Evolutionary conservation across 1,284 basidiomycete species (phyloP).

Genomic region (Rhodotorula sp.): DNA sequence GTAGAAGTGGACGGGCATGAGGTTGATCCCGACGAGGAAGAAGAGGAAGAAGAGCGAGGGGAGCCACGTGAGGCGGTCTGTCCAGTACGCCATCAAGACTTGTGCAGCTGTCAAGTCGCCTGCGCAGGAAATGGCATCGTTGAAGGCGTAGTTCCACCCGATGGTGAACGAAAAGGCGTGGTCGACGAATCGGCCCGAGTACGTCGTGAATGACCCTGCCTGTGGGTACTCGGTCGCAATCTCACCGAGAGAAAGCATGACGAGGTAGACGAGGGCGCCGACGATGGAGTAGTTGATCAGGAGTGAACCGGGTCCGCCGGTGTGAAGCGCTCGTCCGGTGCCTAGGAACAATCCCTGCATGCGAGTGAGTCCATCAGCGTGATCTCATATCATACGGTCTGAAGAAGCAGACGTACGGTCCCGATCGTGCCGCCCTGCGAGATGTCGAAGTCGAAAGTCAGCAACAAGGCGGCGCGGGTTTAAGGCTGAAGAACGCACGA

Average conservation of each 20-base stretch:
- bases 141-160: slow-evolving; percentile 36
- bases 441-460: neutral
- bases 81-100: slow-evolving; percentile 47
- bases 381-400: neutral
- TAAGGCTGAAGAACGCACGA: slow-evolving; percentile 11
- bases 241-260: slow-evolving; percentile 35
- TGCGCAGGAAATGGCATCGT: slow-evolving; percentile 45
- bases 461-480: neutral
- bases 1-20: slow-evolving; percentile 29
- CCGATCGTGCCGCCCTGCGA: slow-evolving; percentile 33
- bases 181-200: slow-evolving; percentile 26
- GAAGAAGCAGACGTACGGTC: neutral
- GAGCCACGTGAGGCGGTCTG: slow-evolving; percentile 15
- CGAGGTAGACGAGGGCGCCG: slow-evolving; percentile 30
- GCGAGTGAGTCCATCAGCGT: neutral
- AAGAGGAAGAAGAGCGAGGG: slow-evolving; percentile 29
- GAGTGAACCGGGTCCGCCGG: slow-evolving; percentile 21
- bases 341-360: slow-evolving; percentile 7
- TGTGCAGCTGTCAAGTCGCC: slow-evolving; percentile 46
- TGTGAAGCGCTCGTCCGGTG: slow-evolving; percentile 15
- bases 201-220: slow-evolving; percentile 28
- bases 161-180: slow-evolving; percentile 28
- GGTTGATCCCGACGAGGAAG: slow-evolving; percentile 29
- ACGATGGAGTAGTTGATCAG: slow-evolving; percentile 35
- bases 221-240: slow-evolving; percentile 32